A percentile compares a stretch with the other conserved stretches of the same genome.
phyloP scores from a whole-genome alignment of 177 flowering plant species.

The Vitis hybrid region DNA sequence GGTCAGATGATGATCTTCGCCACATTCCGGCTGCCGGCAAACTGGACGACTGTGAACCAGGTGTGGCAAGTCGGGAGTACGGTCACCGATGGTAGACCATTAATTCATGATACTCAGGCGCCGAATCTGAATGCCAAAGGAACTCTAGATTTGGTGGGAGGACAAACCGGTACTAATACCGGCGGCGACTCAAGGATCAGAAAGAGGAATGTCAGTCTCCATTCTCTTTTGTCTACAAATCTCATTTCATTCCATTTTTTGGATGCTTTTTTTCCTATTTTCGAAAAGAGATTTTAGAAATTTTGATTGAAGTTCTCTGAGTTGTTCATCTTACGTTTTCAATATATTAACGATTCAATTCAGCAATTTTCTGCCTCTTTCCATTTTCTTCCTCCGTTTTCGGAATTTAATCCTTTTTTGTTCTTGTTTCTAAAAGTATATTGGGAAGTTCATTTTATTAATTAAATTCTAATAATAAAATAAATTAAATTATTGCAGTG shows the following conservation, averaged over 20 bases:
- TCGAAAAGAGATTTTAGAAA: background rate
- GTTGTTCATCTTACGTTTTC: background rate
- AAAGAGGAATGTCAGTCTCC: slow-evolving; percentile 24
- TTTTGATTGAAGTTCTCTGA: background rate
- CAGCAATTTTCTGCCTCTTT: too few species aligned
- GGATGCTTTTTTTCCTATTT: background rate
- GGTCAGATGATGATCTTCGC: slow-evolving; percentile 39
- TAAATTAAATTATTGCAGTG: too few species aligned
- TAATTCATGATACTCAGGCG: slow-evolving; percentile 21
- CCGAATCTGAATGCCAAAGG: slow-evolving; percentile 32
- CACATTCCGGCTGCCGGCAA: slow-evolving; percentile 32
- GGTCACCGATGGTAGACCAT: slow-evolving; percentile 16
- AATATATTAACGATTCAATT: too few species aligned
- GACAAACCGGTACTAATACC: background rate
- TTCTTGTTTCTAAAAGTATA: too few species aligned
- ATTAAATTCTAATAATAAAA: too few species aligned
- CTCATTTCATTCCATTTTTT: background rate
- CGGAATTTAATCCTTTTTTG: too few species aligned
- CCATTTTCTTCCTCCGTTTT: too few species aligned
- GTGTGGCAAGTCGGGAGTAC: slow-evolving; percentile 53
- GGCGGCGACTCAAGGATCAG: slow-evolving; percentile 8
- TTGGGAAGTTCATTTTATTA: too few species aligned
- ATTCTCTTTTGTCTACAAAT: background rate
- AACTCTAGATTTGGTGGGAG: slow-evolving; percentile 21
- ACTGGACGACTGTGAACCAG: slow-evolving; percentile 29